phyloP scores from a whole-genome alignment of 1,284 basidiomycete genomes.

The Mycosarcoma maydis region DNA sequence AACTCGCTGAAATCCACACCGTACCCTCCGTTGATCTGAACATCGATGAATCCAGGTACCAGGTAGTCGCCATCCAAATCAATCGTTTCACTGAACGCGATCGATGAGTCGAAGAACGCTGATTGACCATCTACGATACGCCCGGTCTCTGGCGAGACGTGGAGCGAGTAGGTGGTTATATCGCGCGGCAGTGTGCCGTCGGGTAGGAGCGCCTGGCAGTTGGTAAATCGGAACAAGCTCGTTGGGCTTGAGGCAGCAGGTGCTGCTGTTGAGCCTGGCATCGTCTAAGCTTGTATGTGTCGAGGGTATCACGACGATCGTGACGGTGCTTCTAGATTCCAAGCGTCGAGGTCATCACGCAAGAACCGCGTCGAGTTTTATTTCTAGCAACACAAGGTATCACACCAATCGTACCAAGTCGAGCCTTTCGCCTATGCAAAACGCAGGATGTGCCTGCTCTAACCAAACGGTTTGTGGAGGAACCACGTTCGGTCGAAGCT shows the following conservation, averaged over 20 bases:
- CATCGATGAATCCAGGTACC: slow-evolving; percentile 80
- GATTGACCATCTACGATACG: slow-evolving; percentile 36
- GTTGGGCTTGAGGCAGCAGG: not conserved
- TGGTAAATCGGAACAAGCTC: slow-evolving; percentile 27
- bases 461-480: no score
- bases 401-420: no score
- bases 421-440: no score
- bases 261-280: slow-evolving; percentile 7
- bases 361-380: no score
- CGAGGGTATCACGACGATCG: no score
- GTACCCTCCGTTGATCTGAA: slow-evolving; percentile 87
- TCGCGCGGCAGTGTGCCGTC: slow-evolving; percentile 20
- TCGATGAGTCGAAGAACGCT: slow-evolving; percentile 24
- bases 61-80: slow-evolving; percentile 33
- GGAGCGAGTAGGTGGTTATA: slow-evolving; percentile 25
- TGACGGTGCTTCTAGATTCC: no score
- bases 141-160: slow-evolving; percentile 17
- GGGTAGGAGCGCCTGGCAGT: slow-evolving; percentile 36
- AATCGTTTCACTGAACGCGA: slow-evolving; percentile 16
- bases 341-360: no score
- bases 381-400: no score
- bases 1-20: slow-evolving; percentile 85
- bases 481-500: no score
- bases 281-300: no score
- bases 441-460: no score